Evolutionary conservation across 768 basidiomycete genomes (phyloP).

Genomic region (Naganishia kalamii): DNA sequence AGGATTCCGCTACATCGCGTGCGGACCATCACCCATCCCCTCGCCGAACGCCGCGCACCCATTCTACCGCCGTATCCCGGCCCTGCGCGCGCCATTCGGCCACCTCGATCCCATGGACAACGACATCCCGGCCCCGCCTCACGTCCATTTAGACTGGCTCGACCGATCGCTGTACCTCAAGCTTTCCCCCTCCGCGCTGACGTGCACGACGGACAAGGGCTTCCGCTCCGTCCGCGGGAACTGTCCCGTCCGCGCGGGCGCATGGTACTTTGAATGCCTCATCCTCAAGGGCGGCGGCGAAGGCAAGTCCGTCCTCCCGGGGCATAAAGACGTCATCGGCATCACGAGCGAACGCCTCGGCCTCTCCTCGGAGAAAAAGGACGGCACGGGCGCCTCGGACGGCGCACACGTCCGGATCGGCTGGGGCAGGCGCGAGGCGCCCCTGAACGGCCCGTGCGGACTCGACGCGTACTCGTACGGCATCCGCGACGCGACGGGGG

Average conservation of each 20-base stretch:
- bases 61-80: conserved; percentile 41
- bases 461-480: conserved; percentile 91
- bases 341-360: conserved; percentile 31
- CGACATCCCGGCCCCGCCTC: too few species aligned
- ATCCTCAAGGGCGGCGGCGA: conserved; percentile 52
- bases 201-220: conserved; percentile 67
- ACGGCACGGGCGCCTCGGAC: conserved; percentile 50
- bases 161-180: conserved; percentile 43
- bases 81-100: neutral
- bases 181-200: conserved; percentile 33
- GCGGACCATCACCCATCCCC: conserved; percentile 33
- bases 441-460: conserved; percentile 87
- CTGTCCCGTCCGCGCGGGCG: conserved; percentile 77
- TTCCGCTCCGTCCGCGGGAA: conserved; percentile 86
- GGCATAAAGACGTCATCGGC: neutral
- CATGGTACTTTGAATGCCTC: conserved; percentile 89
- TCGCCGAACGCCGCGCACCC: conserved; percentile 33
- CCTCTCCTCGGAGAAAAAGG: conserved; percentile 43
- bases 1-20: conserved; percentile 43
- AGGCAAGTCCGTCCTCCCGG: conserved; percentile 1
- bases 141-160: conserved; percentile 41
- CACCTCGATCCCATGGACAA: neutral
- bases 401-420: conserved; percentile 83
- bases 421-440: conserved; percentile 84
- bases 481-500: conserved; percentile 82